Conservation (phyloP, 208 protist species). For the Crithidia brevicula region DNA sequence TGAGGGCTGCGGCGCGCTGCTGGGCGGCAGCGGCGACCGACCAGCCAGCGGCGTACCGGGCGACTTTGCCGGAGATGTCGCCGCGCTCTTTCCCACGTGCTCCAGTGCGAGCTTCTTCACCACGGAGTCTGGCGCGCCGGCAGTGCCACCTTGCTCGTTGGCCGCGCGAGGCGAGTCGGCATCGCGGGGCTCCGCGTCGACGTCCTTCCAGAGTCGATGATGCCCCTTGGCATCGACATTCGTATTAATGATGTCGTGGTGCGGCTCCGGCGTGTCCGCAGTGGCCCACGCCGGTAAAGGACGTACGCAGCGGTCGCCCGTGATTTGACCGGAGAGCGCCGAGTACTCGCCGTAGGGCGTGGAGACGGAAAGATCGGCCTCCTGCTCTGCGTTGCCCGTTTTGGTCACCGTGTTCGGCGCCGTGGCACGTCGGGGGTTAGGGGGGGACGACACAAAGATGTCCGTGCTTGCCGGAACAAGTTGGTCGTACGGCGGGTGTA, state of each 20-base stretch:
- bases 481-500: not conserved
- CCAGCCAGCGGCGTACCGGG: no score
- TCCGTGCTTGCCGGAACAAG: conserved; percentile 4
- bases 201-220: conserved; percentile 1
- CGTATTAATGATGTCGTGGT: not conserved
- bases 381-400: not conserved
- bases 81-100: conserved; percentile 2
- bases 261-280: conserved; percentile 3
- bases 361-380: not conserved
- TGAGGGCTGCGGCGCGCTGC: not conserved
- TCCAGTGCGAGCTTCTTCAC: conserved; percentile 14
- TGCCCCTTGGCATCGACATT: not conserved
- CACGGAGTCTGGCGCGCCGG: not conserved
- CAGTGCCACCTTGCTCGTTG: not conserved
- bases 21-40: no score
- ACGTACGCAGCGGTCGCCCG: not conserved
- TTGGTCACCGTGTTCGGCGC: conserved; percentile 2
- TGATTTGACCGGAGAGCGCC: not conserved
- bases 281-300: conserved; percentile 3
- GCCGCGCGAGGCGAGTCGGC: not conserved
- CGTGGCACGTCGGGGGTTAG: not conserved
- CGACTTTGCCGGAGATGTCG: not conserved
- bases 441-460: not conserved
- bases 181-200: not conserved
- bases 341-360: conserved; percentile 2